phyloP scores from a whole-genome alignment of 164 flowering plant species.

The Annona squamosa region DNA sequence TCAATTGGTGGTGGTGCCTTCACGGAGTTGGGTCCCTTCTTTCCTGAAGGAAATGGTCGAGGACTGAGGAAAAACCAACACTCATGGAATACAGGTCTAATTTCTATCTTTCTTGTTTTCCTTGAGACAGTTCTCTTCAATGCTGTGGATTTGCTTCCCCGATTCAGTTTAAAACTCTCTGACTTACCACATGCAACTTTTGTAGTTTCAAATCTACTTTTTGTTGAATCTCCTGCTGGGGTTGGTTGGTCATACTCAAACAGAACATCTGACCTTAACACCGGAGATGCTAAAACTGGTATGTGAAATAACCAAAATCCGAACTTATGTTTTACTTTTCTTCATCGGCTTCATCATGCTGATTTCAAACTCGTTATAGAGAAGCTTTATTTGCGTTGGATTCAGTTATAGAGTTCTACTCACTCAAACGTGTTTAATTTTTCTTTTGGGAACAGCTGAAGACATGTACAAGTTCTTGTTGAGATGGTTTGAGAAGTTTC shows the following conservation, averaged over 20 bases:
- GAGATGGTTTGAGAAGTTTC: constrained; percentile 80
- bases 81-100: constrained; percentile 89
- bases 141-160: background rate
- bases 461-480: constrained; percentile 66
- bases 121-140: background rate
- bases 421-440: background rate
- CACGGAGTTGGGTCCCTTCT: constrained; percentile 96
- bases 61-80: constrained; percentile 61
- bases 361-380: background rate
- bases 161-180: background rate
- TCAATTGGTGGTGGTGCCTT: constrained; percentile 96
- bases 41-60: constrained; percentile 85
- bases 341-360: background rate
- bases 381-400: too few relatives aligned
- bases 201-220: constrained; percentile 83
- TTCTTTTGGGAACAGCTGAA: constrained; percentile 45
- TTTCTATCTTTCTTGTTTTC: background rate
- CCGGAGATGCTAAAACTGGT: constrained; percentile 80
- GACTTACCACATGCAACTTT: constrained; percentile 2
- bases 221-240: constrained; percentile 97
- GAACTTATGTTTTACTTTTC: background rate
- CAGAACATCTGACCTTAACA: constrained; percentile 59
- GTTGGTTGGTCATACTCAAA: constrained; percentile 99
- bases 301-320: constrained; percentile 8
- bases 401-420: background rate